Evolutionary conservation across 768 basidiomycete genomes (phyloP).

Genomic region (Cubamyces sp.): DNA sequence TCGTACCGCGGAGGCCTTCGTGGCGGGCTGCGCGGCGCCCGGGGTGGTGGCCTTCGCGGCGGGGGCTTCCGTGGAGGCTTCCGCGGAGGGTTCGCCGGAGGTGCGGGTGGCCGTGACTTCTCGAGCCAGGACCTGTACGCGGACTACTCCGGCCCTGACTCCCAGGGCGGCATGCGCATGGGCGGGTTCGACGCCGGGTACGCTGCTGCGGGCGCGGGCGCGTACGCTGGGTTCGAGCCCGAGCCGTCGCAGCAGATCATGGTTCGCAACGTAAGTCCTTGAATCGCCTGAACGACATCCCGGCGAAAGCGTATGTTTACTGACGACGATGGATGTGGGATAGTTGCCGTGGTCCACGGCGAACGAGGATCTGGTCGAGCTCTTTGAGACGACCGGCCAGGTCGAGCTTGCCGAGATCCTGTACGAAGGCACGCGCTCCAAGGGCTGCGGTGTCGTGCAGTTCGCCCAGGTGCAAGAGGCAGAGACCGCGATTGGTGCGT

Average conservation of each 20-base stretch:
- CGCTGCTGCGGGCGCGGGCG: conserved; percentile 41
- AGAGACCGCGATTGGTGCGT: conserved; percentile 88
- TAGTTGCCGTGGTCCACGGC: conserved; percentile 99
- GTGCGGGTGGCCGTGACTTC: conserved; percentile 61
- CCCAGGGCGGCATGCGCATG: conserved; percentile 45
- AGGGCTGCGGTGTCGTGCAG: conserved; percentile 95
- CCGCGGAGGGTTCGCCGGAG: conserved; percentile 50
- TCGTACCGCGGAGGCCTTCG: conserved; percentile 59
- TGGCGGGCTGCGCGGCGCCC: conserved; percentile 45
- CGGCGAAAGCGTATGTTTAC: background rate
- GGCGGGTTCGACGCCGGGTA: conserved; percentile 42
- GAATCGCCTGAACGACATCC: too few relatives aligned
- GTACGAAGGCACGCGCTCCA: conserved; percentile 89
- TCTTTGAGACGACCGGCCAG: conserved; percentile 97
- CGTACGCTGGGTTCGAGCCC: conserved; percentile 52
- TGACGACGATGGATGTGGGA: conserved; percentile 1
- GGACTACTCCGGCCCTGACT: conserved; percentile 90
- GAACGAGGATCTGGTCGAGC: conserved; percentile 96
- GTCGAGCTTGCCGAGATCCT: conserved; percentile 95
- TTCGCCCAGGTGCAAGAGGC: conserved; percentile 87
- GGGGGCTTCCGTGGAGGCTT: conserved; percentile 63
- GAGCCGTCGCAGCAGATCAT: conserved; percentile 97
- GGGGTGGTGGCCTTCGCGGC: conserved; percentile 60
- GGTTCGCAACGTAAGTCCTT: conserved; percentile 91
- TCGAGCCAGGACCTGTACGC: conserved; percentile 90